These are phyloP conservation scores for Rhizophagus prolifer DNA, from an alignment of 192 early-diverging fungal species.

Conservation along the genomic window DNA sequence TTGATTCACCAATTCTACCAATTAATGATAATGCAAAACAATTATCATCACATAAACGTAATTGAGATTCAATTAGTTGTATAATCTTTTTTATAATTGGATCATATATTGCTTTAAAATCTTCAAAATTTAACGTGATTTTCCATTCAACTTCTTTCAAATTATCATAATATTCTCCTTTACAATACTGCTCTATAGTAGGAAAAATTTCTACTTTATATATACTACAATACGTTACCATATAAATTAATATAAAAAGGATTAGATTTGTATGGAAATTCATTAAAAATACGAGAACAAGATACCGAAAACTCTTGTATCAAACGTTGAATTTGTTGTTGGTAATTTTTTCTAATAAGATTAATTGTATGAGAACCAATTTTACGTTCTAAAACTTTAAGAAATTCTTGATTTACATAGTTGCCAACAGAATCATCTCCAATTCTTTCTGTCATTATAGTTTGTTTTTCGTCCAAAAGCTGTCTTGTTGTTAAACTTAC, in stretches of 20 bases:
- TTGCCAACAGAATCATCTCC: background rate
- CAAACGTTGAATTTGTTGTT: background rate
- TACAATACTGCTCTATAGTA: background rate
- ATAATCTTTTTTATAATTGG: constrained; percentile 54
- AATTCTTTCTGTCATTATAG: background rate
- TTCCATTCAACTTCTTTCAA: background rate
- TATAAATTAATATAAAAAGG: background rate
- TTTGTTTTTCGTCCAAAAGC: background rate
- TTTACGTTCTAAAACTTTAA: background rate
- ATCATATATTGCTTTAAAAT: constrained; percentile 39
- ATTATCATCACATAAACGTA: constrained; percentile 38
- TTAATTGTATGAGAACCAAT: background rate
- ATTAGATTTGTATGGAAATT: background rate
- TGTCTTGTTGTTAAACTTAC: constrained; percentile 49
- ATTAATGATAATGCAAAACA: constrained; percentile 52
- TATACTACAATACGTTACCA: too few relatives aligned
- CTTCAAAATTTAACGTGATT: background rate
- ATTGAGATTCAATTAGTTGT: constrained; percentile 50
- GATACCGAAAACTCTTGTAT: background rate
- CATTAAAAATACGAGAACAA: too few relatives aligned
- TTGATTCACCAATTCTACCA: constrained; percentile 54
- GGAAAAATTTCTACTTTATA: background rate
- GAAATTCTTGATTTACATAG: background rate
- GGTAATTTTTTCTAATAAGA: background rate
- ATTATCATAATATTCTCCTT: background rate